Evolutionary conservation across 495 filamentous ascomycete genomes (phyloP), one percentile per base, ranked within the genome.

Genomic region (Hypomontagnella submonticulosa): DNA sequence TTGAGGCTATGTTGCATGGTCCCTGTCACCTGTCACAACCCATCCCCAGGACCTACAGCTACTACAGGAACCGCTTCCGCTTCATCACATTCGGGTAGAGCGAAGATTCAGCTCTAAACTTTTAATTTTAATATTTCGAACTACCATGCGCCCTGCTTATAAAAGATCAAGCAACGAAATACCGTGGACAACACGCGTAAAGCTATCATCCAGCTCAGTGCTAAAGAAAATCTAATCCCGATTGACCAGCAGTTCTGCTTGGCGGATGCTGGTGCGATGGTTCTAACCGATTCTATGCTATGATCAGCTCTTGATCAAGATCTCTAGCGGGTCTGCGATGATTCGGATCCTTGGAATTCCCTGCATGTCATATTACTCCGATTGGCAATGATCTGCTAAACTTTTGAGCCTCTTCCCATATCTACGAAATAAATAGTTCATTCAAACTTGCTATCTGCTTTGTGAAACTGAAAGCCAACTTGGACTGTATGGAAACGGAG

Each of bases 261-360:
- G 19, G 47, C 49, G 16, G 48, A 48, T 60, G 40, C 20, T 54
- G 33, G 19, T 18, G 7, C 47, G 63, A 61, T 62, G 57, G 32
- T 57, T 36, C 57, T 57, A 67, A 57, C 57, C 49, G 38, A 3
- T 61, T 67, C 27, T 47, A 49, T 57, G 20, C 30, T 27, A 47
- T 49, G 65, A 67, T 63, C 58, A 59, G 47, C 65, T 37, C 47
- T 54, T 38, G 12, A 54, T 49, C 54, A 58, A 67, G 65, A 67
- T 67, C 65, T 46, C 38, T 37, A 32, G 50, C 34, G 44, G 58
- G 16, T 5, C 59, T 36, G 33, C 20, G 38, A 52, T 64, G 46
- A 27, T 52, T 10, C 5, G 9, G 3, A 13, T 19, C 1, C 15
- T 5, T 8, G 27, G 8, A 27, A 15, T 51, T 20, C 13, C 46